These are phyloP conservation scores for Pyrus pyrifolia DNA, from an alignment of 306 rosid species.

Conservation along the genomic window DNA sequence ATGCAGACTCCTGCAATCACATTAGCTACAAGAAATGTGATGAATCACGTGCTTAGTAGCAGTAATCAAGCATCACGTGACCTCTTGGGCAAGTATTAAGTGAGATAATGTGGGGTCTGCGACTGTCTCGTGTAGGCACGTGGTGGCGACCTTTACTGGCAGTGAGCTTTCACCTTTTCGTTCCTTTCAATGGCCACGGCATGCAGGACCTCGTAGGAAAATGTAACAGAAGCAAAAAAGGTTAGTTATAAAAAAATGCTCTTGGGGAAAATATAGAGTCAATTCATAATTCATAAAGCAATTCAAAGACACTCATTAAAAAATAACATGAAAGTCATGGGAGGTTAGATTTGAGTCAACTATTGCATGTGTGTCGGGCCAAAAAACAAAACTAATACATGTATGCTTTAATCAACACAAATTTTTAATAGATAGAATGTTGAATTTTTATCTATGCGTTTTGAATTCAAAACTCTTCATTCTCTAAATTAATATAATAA, in stretches of 20 bases:
- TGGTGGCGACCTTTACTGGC: not conserved
- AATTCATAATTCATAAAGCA: too few species aligned
- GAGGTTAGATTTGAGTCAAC: not conserved
- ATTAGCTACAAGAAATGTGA: not conserved
- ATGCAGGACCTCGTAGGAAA: not conserved
- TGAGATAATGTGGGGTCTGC: not conserved
- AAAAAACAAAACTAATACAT: not conserved
- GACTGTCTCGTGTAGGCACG: slow-evolving; percentile 22
- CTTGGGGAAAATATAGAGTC: too few species aligned
- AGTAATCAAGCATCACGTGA: slow-evolving; percentile 29
- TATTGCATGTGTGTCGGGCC: not conserved
- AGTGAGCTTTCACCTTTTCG: not conserved
- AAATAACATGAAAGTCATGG: too few species aligned
- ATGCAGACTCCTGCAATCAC: not conserved
- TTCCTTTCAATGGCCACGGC: not conserved
- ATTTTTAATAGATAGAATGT: too few species aligned
- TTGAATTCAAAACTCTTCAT: too few species aligned
- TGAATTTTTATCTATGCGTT: too few species aligned
- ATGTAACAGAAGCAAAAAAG: too few species aligned
- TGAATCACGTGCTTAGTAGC: slow-evolving; percentile 17
- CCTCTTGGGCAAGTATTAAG: slow-evolving; percentile 4
- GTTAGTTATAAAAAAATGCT: too few species aligned
- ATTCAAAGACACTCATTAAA: too few species aligned
- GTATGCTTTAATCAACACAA: not conserved
- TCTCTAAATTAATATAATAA: too few species aligned